A percentile compares a stretch with the other conserved stretches of the same genome.
phyloP scores from a whole-genome alignment of 306 rosid genomes.

The Prunus fruticosa region DNA sequence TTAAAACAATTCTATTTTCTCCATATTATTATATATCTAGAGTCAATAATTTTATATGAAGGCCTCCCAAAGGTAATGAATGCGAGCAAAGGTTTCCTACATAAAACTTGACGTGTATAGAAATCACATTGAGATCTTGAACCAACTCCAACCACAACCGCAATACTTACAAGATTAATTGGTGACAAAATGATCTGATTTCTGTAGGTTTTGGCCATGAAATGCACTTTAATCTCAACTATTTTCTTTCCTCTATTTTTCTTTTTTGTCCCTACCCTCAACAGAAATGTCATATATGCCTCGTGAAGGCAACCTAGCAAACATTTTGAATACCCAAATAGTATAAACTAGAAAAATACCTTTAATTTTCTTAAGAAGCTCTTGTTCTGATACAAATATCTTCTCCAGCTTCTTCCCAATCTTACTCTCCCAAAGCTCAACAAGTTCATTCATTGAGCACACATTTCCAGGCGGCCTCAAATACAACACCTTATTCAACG shows the following conservation, averaged over 20 bases:
- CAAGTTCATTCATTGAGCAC: constrained; percentile 60
- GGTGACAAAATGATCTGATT: background rate
- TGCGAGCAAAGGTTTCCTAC: too few species aligned
- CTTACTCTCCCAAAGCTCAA: constrained; percentile 72
- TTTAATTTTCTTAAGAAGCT: constrained; percentile 51
- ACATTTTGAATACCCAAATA: background rate
- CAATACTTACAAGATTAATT: background rate
- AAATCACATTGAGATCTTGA: background rate
- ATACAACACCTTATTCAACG: constrained; percentile 60
- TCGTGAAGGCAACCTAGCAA: background rate
- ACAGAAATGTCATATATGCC: background rate
- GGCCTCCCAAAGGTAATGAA: too few species aligned
- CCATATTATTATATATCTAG: too few species aligned
- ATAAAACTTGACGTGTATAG: background rate
- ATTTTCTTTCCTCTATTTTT: too few species aligned
- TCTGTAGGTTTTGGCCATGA: background rate
- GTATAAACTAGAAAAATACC: constrained; percentile 39
- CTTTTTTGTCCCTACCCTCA: too few species aligned
- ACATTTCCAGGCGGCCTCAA: constrained; percentile 74
- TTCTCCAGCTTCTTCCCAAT: constrained; percentile 65
- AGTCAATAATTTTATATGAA: too few species aligned
- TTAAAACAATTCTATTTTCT: too few species aligned
- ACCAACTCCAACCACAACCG: background rate
- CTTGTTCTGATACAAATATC: constrained; percentile 52
- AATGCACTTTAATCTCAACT: background rate